Conservation (phyloP, 768 basidiomycete species). For the Rhizopogon sp. region DNA sequence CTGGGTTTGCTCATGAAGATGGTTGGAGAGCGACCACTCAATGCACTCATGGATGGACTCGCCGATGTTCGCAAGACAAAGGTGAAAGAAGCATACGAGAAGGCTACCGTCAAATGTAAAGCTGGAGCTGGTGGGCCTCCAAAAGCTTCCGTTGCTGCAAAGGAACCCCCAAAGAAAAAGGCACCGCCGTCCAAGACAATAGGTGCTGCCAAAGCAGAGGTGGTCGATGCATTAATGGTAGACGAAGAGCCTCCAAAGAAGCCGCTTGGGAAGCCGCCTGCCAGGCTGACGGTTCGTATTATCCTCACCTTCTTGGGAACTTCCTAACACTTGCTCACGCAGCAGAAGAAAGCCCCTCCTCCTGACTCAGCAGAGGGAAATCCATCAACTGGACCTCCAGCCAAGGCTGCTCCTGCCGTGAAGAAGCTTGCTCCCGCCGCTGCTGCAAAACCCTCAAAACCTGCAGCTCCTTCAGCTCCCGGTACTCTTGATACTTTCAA, state of each 20-base stretch:
- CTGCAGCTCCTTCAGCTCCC: conserved; percentile 41
- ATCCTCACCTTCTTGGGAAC: not conserved
- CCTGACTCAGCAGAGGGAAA: conserved; percentile 25
- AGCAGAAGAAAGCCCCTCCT: conserved; percentile 50
- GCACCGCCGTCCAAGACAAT: conserved; percentile 23
- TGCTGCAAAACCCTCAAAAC: conserved; percentile 41
- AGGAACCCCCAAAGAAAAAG: conserved; percentile 34
- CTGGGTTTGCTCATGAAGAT: conserved; percentile 95
- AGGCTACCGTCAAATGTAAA: conserved; percentile 89
- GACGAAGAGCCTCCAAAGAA: conserved; percentile 36
- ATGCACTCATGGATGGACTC: conserved; percentile 78
- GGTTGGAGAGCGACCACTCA: conserved; percentile 89
- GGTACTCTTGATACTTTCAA: conserved; percentile 79
- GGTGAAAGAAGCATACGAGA: conserved; percentile 91
- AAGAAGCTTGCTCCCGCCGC: conserved; percentile 42
- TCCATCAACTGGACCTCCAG: conserved; percentile 17
- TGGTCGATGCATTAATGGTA: conserved; percentile 9
- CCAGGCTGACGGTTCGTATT: conserved; percentile 35
- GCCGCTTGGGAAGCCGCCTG: conserved; percentile 45
- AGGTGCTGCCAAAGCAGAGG: conserved; percentile 10
- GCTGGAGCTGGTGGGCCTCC: conserved; percentile 50
- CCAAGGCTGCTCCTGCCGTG: conserved; percentile 23
- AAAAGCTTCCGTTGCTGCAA: conserved; percentile 27
- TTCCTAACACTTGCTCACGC: conserved; percentile 2
- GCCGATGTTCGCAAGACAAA: conserved; percentile 86